phyloP scores from a whole-genome alignment of 1,284 basidiomycete genomes.

The Neolentinus lepideus region DNA sequence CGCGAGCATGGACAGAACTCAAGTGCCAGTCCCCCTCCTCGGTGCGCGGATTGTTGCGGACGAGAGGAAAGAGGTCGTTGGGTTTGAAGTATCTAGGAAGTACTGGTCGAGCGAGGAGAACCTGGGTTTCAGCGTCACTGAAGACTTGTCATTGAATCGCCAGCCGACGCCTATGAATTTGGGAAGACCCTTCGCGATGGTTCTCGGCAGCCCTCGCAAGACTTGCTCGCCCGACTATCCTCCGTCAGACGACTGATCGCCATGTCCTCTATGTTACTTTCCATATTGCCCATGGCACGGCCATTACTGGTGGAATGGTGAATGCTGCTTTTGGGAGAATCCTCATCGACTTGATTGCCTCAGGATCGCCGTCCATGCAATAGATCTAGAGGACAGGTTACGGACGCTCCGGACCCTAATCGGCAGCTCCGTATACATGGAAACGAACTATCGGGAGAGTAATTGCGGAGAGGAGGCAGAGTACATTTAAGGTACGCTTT shows the following conservation, averaged over 20 bases:
- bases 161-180: neutral
- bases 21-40: conserved; percentile 41
- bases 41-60: conserved; percentile 29
- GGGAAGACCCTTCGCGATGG: conserved; percentile 16
- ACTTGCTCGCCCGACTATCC: conserved; percentile 28
- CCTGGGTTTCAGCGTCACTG: neutral
- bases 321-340: conserved; percentile 32
- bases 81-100: conserved; percentile 27
- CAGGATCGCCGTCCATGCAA: conserved; percentile 5
- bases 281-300: conserved; percentile 35
- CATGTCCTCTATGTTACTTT: conserved; percentile 33
- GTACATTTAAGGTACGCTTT: conserved; percentile 26
- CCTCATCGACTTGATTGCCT: conserved; percentile 33
- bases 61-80: conserved; percentile 18
- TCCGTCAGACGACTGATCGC: conserved; percentile 23
- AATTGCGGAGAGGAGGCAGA: conserved; percentile 25
- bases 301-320: conserved; percentile 41
- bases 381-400: conserved; percentile 32
- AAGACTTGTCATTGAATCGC: neutral
- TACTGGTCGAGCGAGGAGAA: neutral
- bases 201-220: conserved; percentile 27
- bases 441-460: conserved; percentile 35
- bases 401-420: conserved; percentile 28
- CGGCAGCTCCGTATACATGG: conserved; percentile 32
- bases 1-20: conserved; percentile 31